Evolutionary conservation across 306 rosid species (phyloP), one percentile per base, ranked within the genome.

Genomic region (Dalbergia cultrata): DNA sequence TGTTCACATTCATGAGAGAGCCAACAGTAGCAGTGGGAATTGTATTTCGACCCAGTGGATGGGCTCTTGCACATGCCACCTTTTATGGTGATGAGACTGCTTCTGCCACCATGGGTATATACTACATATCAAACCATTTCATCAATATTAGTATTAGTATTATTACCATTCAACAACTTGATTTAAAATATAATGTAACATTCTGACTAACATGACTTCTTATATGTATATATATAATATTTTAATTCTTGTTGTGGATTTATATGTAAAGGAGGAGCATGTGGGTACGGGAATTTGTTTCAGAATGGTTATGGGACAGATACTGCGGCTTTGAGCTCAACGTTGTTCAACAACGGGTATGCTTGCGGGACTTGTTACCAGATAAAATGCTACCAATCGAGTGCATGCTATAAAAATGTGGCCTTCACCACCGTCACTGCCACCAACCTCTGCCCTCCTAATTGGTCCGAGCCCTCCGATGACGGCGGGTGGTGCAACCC

Each of bases 401-500:
- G 85, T 12, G 86, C 86, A 5, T 95, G 98, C 61, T 82, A 79
- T 54, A 4, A 0, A 0, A 81, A 85, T 6, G 90, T 89, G 3
- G 31, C 60, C 5, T 87, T 72, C 87, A 90, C 89, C 59, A 91
- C 99, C 0, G 92, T 93, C 45, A 92, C 97, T 1, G 97, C 97
- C 21, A 95, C 99, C 56, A 95, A 93, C 73, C 90, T 95, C 9
- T 95, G 99, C 54, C 99, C 98, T 1, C 98, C 96, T 0, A 91
- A 93, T 47, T 95, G 98, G 98, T 81, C 96, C 0, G 3, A 91
- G 39, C 80, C 91, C 71, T 91, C 97, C 3, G 66, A 95, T 18
- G 74, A 79, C 16, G 99, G 99, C 0, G 99, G 99, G 0, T 95
- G 99, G 99, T 95, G 97, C 88, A 95, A 95, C 82, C 97, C 97